phyloP scores from a whole-genome alignment of 176 grass and related monocot genomes.

The Paspalum notatum region DNA sequence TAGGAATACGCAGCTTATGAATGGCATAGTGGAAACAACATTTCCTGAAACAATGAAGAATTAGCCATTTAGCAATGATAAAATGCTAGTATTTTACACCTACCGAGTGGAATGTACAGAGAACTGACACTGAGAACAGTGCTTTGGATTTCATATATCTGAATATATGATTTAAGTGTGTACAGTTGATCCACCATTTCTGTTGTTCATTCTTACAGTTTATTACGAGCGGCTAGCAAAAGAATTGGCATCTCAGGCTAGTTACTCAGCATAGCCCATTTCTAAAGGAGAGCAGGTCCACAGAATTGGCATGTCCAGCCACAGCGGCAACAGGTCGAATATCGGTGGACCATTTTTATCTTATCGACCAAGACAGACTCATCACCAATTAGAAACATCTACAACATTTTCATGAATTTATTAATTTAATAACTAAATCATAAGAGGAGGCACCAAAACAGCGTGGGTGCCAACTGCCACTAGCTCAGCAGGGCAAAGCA shows the following conservation, averaged over 20 bases:
- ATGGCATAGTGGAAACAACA: slow-evolving; percentile 5
- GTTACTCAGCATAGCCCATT: background rate
- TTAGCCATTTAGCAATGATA: background rate
- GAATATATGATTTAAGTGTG: background rate
- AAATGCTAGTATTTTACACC: background rate
- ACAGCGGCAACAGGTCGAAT: background rate
- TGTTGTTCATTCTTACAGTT: background rate
- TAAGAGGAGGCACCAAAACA: background rate
- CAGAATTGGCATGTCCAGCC: too few relatives aligned
- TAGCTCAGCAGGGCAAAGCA: background rate
- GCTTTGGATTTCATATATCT: background rate
- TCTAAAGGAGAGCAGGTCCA: background rate
- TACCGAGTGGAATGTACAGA: background rate
- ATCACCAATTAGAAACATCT: background rate
- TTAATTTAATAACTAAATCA: background rate
- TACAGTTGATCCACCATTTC: background rate
- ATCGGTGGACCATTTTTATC: background rate
- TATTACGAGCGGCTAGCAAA: background rate
- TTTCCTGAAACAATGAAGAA: slow-evolving; percentile 22
- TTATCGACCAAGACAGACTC: background rate
- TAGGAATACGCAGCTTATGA: background rate
- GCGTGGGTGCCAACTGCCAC: background rate
- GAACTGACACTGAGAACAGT: background rate
- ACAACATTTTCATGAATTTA: background rate
- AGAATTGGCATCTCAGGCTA: background rate